These are phyloP conservation scores for Endocalyx cinctus DNA, from an alignment of 2,329 filamentous ascomycete genomes.

Conservation along the genomic window DNA sequence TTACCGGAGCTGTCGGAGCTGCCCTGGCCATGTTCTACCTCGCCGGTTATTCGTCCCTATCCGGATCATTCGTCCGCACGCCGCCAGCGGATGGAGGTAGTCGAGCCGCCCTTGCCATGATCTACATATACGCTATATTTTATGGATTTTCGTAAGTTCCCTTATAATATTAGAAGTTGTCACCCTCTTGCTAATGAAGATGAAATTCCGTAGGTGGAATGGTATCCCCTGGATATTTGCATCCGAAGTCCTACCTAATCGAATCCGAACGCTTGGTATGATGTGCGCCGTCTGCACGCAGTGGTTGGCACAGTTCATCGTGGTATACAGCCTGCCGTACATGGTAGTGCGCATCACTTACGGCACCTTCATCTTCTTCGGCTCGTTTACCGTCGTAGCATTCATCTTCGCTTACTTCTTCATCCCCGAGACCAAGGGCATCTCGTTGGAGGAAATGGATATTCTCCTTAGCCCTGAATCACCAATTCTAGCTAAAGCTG, in stretches of 20 bases:
- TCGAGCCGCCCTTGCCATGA: slow-evolving; percentile 14
- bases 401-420: slow-evolving; percentile 47
- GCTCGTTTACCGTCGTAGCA: background rate
- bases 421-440: slow-evolving; percentile 35
- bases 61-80: slow-evolving; percentile 7
- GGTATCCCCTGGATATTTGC: slow-evolving; percentile 22
- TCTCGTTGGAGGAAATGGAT: slow-evolving; percentile 55
- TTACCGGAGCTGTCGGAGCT: slow-evolving; percentile 16
- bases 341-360: slow-evolving; percentile 27
- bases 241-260: slow-evolving; percentile 20
- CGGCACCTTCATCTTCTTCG: slow-evolving; percentile 44
- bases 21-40: slow-evolving; percentile 23
- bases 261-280: slow-evolving; percentile 18
- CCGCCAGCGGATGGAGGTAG: slow-evolving; percentile 8
- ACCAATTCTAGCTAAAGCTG: too few species aligned
- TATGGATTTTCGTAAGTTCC: slow-evolving; percentile 19
- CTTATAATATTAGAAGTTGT: too few species aligned
- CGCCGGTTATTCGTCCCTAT: slow-evolving; percentile 15
- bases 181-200: too few species aligned
- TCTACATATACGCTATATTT: slow-evolving; percentile 18
- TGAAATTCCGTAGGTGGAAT: too few species aligned
- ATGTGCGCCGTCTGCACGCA: slow-evolving; percentile 18
- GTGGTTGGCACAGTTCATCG: slow-evolving; percentile 23
- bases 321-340: slow-evolving; percentile 21
- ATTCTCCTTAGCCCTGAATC: slow-evolving; percentile 55